Evolutionary conservation across 2,329 filamentous ascomycete species (phyloP).

Genomic region (Thielaviopsis populi): DNA sequence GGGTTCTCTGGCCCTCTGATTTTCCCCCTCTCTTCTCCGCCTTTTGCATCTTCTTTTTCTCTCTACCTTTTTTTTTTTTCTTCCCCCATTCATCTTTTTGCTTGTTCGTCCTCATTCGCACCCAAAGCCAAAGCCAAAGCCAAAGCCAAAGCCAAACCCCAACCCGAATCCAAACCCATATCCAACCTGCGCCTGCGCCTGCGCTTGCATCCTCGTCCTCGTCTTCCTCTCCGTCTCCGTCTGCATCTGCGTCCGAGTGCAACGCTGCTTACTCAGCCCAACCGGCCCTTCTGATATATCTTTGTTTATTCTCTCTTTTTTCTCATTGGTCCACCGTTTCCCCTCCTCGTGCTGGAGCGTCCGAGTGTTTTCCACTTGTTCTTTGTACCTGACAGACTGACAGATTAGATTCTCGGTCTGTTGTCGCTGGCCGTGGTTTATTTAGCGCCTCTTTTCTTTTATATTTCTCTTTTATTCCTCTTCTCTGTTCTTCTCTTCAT

Average conservation of each 20-base stretch:
- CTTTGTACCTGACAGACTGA: background rate
- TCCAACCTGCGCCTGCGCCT: no score
- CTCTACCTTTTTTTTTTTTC: background rate
- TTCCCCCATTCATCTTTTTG: background rate
- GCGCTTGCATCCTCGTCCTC: no score
- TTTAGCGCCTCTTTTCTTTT: background rate
- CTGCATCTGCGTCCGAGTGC: no score
- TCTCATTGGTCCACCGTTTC: slow-evolving; percentile 17
- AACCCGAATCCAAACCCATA: no score
- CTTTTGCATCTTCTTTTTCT: slow-evolving; percentile 10
- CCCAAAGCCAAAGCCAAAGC: background rate
- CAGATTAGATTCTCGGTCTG: background rate
- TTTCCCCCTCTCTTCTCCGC: background rate
- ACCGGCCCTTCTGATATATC: background rate
- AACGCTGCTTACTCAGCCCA: slow-evolving; percentile 6
- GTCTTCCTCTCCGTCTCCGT: no score
- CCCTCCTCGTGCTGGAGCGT: slow-evolving; percentile 21
- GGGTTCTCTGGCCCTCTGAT: background rate
- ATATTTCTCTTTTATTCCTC: background rate
- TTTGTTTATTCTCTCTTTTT: background rate
- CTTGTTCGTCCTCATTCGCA: slow-evolving; percentile 20
- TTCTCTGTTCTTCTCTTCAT: background rate
- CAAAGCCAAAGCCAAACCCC: no score
- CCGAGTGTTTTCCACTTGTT: slow-evolving; percentile 13
- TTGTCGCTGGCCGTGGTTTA: background rate